A percentile compares a stretch with the other conserved stretches of the same genome.
These are phyloP conservation scores for Hemisphaericaspora lyxosophila DNA, from an alignment of 1,139 yeast genomes.

Conservation along the genomic window DNA sequence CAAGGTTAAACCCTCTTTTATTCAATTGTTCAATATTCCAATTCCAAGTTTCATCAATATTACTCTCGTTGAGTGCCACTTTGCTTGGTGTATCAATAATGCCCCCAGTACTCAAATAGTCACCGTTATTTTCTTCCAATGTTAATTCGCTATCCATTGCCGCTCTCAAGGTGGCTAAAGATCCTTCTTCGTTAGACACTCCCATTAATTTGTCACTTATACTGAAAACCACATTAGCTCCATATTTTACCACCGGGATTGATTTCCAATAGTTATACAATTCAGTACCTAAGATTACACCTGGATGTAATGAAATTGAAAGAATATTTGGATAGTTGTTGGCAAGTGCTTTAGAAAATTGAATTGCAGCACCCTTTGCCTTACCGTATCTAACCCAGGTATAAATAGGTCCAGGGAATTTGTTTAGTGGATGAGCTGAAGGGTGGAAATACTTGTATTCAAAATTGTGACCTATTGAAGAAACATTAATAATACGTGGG, in stretches of 20 bases:
- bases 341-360: slow-evolving; percentile 28
- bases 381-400: slow-evolving; percentile 38
- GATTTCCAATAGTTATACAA: slow-evolving; percentile 33
- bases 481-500: slow-evolving; percentile 35
- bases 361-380: slow-evolving; percentile 37
- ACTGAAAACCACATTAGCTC: slow-evolving; percentile 16
- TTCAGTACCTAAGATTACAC: slow-evolving; percentile 36
- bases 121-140: slow-evolving; percentile 30
- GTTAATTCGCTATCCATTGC: slow-evolving; percentile 32
- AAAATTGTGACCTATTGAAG: slow-evolving; percentile 36
- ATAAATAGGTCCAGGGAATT: slow-evolving; percentile 24
- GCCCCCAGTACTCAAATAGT: slow-evolving; percentile 39
- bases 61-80: slow-evolving; percentile 23
- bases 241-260: slow-evolving; percentile 23
- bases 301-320: slow-evolving; percentile 41
- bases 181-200: slow-evolving; percentile 36
- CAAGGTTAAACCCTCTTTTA: slow-evolving; percentile 21
- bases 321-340: slow-evolving; percentile 32
- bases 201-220: slow-evolving; percentile 21
- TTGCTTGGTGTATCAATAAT: slow-evolving; percentile 22
- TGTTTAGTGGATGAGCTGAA: slow-evolving; percentile 20
- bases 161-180: slow-evolving; percentile 33
- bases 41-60: slow-evolving; percentile 31
- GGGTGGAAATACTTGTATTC: slow-evolving; percentile 26
- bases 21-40: slow-evolving; percentile 27